Evolutionary conservation across 2,329 filamentous ascomycete genomes (phyloP).

Genomic region (Arachnopeziza araneosa): DNA sequence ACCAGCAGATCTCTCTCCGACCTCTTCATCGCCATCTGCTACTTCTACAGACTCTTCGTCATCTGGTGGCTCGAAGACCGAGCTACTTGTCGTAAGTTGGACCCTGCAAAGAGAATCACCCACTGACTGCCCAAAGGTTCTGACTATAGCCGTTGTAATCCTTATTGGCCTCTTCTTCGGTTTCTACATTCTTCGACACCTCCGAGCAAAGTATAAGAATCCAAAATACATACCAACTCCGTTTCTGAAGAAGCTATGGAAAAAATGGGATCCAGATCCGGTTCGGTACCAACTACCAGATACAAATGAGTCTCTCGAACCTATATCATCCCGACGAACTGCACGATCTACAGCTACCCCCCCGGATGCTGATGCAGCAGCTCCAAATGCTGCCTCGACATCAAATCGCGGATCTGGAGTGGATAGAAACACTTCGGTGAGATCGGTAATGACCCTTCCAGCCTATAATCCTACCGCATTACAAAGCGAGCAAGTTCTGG

Average conservation of each 20-base stretch:
- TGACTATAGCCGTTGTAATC: conserved; percentile 12
- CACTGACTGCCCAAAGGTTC: conserved; percentile 1
- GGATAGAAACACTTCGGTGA: conserved; percentile 77
- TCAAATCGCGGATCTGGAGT: conserved; percentile 37
- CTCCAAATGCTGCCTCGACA: conserved; percentile 4
- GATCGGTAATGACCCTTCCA: conserved; percentile 91
- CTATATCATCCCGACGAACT: conserved; percentile 27
- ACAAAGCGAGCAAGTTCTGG: conserved; percentile 76
- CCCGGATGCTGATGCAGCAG: conserved; percentile 10
- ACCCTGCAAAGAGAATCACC: not conserved
- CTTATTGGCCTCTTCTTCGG: conserved; percentile 18
- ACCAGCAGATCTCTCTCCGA: not conserved
- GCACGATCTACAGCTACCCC: conserved; percentile 9
- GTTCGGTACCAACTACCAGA: conserved; percentile 18
- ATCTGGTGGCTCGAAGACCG: not conserved
- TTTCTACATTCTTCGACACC: conserved; percentile 29
- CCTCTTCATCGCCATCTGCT: not conserved
- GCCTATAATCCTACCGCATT: conserved; percentile 70
- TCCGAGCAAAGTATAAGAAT: conserved; percentile 39
- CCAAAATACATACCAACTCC: conserved; percentile 47
- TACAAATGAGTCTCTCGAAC: conserved; percentile 36
- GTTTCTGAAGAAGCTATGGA: conserved; percentile 46
- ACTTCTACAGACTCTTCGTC: not conserved
- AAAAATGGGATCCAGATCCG: conserved; percentile 38
- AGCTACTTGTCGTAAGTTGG: not conserved